These are phyloP conservation scores for Clonostachys rosea DNA, from an alignment of 2,329 filamentous ascomycete genomes.

Conservation along the genomic window DNA sequence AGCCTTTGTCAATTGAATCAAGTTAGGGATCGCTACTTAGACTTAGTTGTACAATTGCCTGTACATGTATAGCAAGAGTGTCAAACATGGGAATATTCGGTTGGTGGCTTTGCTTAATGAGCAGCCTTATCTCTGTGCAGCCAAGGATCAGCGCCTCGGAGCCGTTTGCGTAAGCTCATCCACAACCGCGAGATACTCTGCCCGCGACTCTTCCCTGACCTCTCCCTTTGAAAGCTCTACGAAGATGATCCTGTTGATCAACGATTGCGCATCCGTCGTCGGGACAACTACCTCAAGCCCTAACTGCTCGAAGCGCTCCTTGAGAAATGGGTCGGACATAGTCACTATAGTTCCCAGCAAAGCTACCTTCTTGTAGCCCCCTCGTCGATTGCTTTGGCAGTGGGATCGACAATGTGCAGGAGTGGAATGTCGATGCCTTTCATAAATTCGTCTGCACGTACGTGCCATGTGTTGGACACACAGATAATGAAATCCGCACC, in stretches of 20 bases:
- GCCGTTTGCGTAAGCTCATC: slow-evolving; percentile 5
- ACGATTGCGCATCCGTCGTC: neutral
- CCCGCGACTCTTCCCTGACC: slow-evolving; percentile 6
- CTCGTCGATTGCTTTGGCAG: slow-evolving; percentile 6
- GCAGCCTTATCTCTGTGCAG: slow-evolving; percentile 14
- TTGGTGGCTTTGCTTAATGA: slow-evolving; percentile 4
- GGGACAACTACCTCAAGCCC: slow-evolving; percentile 8
- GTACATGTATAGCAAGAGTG: slow-evolving; percentile 12
- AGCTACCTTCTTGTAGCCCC: slow-evolving; percentile 8
- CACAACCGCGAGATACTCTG: no score
- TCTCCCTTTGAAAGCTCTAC: slow-evolving; percentile 12
- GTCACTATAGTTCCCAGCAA: slow-evolving; percentile 14
- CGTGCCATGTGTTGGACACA: slow-evolving; percentile 17
- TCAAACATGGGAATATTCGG: slow-evolving; percentile 12
- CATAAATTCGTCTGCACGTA: slow-evolving; percentile 8
- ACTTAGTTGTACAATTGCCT: slow-evolving; percentile 14
- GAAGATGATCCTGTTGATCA: slow-evolving; percentile 12
- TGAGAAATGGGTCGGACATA: slow-evolving; percentile 16
- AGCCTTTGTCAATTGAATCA: no score
- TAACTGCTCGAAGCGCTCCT: slow-evolving; percentile 5
- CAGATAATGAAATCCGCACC: slow-evolving; percentile 14
- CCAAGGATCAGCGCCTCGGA: slow-evolving; percentile 13
- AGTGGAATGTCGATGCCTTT: slow-evolving; percentile 7
- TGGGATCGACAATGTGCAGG: slow-evolving; percentile 15
- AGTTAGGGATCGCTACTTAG: neutral